Percentiles rank a stretch among this genome's conserved stretches.
Evolutionary conservation across 768 basidiomycete species (phyloP).

Genomic region (Hortiboletus flavorubellus): DNA sequence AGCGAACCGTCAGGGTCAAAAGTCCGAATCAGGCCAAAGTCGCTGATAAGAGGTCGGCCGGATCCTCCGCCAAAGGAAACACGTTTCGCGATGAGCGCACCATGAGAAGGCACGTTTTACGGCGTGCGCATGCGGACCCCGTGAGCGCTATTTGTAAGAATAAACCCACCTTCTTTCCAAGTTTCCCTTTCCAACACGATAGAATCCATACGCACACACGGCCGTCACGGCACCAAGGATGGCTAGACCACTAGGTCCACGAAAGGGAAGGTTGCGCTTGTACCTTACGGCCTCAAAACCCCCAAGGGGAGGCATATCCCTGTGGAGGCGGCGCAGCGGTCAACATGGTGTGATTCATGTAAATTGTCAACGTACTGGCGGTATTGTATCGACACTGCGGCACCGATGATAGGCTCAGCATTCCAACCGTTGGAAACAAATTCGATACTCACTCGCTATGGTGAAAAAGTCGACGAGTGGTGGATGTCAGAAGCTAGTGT

Average conservation of each 20-base stretch:
- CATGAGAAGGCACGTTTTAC: slow-evolving; percentile 58
- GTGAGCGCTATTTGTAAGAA: slow-evolving; percentile 20
- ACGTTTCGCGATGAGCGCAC: slow-evolving; percentile 71
- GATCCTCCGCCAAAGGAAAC: slow-evolving; percentile 49
- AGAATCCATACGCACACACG: slow-evolving; percentile 89
- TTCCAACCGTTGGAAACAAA: neutral
- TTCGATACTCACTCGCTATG: slow-evolving; percentile 19
- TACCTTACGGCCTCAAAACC: slow-evolving; percentile 93
- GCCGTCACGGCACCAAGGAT: slow-evolving; percentile 85
- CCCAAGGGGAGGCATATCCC: slow-evolving; percentile 93
- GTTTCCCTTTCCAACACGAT: slow-evolving; percentile 86
- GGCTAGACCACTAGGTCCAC: slow-evolving; percentile 79
- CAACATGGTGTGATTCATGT: slow-evolving; percentile 5
- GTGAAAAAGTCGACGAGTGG: neutral
- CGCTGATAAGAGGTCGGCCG: slow-evolving; percentile 44
- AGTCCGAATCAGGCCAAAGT: slow-evolving; percentile 36
- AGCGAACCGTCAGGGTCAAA: slow-evolving; percentile 34
- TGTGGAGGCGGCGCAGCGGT: slow-evolving; percentile 33
- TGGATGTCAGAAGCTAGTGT: neutral
- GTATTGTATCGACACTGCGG: slow-evolving; percentile 27
- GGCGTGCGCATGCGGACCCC: slow-evolving; percentile 63
- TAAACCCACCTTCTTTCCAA: slow-evolving; percentile 83
- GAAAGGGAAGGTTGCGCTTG: slow-evolving; percentile 91
- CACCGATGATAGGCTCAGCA: neutral
- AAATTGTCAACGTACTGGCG: slow-evolving; percentile 26